Evolutionary conservation across 495 filamentous ascomycete genomes (phyloP).

Genomic region (Paragyromitra xinjiangensis): DNA sequence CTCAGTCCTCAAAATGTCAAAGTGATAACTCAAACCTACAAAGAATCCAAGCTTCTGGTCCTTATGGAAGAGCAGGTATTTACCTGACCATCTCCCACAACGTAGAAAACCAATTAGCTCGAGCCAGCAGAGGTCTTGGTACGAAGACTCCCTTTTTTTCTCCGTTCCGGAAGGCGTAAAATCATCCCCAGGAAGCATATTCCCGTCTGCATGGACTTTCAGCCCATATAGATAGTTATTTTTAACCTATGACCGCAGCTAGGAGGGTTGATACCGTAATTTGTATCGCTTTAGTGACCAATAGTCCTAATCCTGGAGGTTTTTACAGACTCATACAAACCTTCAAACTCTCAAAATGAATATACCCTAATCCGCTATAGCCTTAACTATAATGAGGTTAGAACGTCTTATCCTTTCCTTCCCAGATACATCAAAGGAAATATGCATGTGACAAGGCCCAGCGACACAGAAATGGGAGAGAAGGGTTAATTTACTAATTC

Average conservation of each 20-base stretch:
- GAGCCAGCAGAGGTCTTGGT: not conserved
- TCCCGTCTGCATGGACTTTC: not conserved
- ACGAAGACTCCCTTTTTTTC: not conserved
- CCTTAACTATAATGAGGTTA: not conserved
- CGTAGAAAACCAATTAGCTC: not conserved
- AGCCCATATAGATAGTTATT: not conserved
- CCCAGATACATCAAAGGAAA: no score
- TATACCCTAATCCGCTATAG: not conserved
- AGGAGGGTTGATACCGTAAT: not conserved
- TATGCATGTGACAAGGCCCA: no score
- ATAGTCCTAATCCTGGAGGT: not conserved
- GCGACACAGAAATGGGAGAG: no score
- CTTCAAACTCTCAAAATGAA: not conserved
- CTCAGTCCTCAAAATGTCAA: not conserved
- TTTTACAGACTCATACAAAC: not conserved
- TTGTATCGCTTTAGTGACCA: not conserved
- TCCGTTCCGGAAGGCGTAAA: not conserved
- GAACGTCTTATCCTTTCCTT: not conserved
- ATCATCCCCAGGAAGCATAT: not conserved
- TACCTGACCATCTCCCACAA: not conserved
- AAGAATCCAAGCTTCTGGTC: not conserved
- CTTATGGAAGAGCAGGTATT: not conserved
- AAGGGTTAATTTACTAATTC: no score
- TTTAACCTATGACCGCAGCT: not conserved
- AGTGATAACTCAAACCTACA: not conserved